Evolutionary conservation across 257 asterid genomes (phyloP).

Genomic region (Solanum pinnatisectum): DNA sequence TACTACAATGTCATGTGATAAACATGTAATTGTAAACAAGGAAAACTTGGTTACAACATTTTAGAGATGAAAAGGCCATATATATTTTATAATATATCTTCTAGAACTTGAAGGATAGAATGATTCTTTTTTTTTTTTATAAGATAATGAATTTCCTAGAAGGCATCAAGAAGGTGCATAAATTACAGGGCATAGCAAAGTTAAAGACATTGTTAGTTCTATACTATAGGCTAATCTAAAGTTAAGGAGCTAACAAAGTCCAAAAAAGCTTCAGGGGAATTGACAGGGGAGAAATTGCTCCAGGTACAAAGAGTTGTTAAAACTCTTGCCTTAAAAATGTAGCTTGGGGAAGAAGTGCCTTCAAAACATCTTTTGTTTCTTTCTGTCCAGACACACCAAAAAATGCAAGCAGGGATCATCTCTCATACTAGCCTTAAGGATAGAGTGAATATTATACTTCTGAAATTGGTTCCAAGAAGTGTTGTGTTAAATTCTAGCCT

Average conservation of each 20-base stretch:
- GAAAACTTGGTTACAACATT: not conserved
- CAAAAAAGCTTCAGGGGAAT: not conserved
- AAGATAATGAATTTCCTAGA: not conserved
- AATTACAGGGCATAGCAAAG: not conserved
- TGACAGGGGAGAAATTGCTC: not conserved
- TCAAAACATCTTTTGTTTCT: not conserved
- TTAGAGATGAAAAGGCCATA: not conserved
- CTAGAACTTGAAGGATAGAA: not conserved
- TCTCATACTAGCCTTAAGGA: not conserved
- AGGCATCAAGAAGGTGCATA: not conserved
- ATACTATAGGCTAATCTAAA: not conserved
- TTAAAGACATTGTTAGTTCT: not conserved
- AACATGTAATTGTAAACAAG: not conserved
- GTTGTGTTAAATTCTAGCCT: not conserved
- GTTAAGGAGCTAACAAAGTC: not conserved
- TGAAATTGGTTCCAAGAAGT: not conserved
- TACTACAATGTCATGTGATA: not conserved
- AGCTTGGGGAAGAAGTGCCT: not conserved
- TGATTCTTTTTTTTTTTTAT: not conserved
- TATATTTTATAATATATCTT: not conserved
- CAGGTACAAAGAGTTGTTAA: not conserved
- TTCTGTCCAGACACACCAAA: not conserved
- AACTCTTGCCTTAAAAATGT: not conserved
- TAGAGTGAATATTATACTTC: not conserved
- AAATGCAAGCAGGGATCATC: not conserved